Evolutionary conservation across 1,284 basidiomycete species (phyloP), one percentile per base, ranked within the genome.

Genomic region (Malassezia obtusa): DNA sequence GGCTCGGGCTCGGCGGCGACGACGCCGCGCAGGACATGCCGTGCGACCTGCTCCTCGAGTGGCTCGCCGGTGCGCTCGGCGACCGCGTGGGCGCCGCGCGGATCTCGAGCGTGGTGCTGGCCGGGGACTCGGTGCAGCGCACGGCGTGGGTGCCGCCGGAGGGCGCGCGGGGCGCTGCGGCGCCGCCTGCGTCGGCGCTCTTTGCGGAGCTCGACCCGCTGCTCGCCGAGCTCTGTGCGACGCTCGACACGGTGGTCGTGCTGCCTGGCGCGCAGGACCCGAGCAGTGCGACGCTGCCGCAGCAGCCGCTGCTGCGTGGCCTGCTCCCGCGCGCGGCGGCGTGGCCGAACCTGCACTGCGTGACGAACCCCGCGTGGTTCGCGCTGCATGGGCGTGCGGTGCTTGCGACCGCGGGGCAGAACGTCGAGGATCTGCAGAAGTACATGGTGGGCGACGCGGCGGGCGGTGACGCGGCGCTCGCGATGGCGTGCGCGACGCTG

Each of bases 391-490:
- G 36, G 7, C 47, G 74, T 3, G 74, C 71, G 39, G 84, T 96
- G 40, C 78, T 98, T 22, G 81, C 84, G 19, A 85, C 87, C 31
- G 85, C 87, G 24, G 94, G 94, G 2, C 94, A 99, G 75, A 85
- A 89, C 3, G 69, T 98, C 25, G 85, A 95, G 73, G 94, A 99
- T 69, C 85, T 96, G 76, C 89, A 83, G 80, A 92, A 89, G 75
- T 98, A 99, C 76, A 77, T 91, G 32, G 51, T 61, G 5, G 63
- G 63, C 14, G 52, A 36, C 14, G 35, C 28, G 22, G 21, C 33
- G n/a, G 21, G 12, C 15, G 33, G 32, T 25, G 52, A 60, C 28
- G 38, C 48, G 0, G 53, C 85, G 21, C 75, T 95, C 33, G 80
- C 80, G 4, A 81, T 95, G 65, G 83, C 88, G 3, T 79, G 82